Evolutionary conservation across 352 stramenopile species (phyloP).

Genomic region (Globisporangium polare): DNA sequence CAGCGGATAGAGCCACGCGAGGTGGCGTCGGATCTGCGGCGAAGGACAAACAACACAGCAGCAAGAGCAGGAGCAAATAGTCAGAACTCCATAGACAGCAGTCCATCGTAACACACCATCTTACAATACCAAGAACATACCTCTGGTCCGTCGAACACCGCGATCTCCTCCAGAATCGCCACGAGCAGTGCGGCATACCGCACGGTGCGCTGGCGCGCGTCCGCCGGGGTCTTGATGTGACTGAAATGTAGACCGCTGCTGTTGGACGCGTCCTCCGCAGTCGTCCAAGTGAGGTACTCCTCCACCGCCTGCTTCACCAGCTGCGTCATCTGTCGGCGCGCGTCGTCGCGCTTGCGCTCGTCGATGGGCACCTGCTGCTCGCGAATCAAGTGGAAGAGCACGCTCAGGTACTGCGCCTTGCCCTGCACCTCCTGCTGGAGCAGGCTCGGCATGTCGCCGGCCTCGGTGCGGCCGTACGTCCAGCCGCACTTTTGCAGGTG

Average conservation of each 20-base stretch:
- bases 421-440: constrained; percentile 71
- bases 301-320: constrained; percentile 58
- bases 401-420: constrained; percentile 73
- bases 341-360: constrained; percentile 50
- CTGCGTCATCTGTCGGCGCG: constrained; percentile 57
- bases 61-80: too few species aligned
- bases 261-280: neutral
- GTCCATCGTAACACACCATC: neutral
- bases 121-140: constrained; percentile 22
- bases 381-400: constrained; percentile 52
- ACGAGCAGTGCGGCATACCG: constrained; percentile 56
- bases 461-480: constrained; percentile 41
- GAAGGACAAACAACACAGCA: constrained; percentile 17
- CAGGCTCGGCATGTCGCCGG: constrained; percentile 54
- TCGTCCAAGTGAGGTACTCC: constrained; percentile 70
- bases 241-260: constrained; percentile 11
- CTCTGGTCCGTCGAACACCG: constrained; percentile 46
- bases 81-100: neutral
- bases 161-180: constrained; percentile 40
- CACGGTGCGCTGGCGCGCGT: constrained; percentile 50
- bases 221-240: constrained; percentile 26
- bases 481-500: constrained; percentile 47
- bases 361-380: constrained; percentile 11
- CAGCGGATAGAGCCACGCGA: constrained; percentile 78
- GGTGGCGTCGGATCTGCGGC: constrained; percentile 54